phyloP scores from a whole-genome alignment of 495 filamentous ascomycete species.

The Penicilliopsis zonata region DNA sequence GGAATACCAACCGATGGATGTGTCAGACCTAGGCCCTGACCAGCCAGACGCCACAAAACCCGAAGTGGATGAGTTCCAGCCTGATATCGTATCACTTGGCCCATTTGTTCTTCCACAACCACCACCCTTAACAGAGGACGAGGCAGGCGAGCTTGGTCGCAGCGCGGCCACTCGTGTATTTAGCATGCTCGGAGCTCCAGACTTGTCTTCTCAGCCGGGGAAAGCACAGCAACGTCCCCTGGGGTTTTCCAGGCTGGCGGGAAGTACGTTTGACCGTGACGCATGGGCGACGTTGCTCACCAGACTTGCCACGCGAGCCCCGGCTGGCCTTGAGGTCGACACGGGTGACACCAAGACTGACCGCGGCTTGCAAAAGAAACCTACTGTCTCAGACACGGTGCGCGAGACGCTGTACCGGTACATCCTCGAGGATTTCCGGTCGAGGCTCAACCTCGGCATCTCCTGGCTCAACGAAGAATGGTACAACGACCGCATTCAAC shows the following conservation, averaged over 20 bases:
- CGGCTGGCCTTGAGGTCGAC: slow-evolving; percentile 49
- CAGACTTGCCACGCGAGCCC: slow-evolving; percentile 72
- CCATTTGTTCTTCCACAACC: slow-evolving; percentile 73
- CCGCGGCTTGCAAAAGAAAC: slow-evolving; percentile 6
- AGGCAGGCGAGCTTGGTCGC: slow-evolving; percentile 55
- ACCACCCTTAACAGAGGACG: slow-evolving; percentile 53
- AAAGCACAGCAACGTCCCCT: slow-evolving; percentile 25
- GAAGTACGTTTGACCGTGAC: slow-evolving; percentile 74
- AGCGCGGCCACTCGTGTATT: slow-evolving; percentile 66
- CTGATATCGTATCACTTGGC: slow-evolving; percentile 45
- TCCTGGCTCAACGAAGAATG: slow-evolving; percentile 95
- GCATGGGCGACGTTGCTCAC: slow-evolving; percentile 83
- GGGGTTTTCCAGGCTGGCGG: slow-evolving; percentile 76
- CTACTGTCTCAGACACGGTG: slow-evolving; percentile 50
- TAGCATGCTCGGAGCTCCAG: slow-evolving; percentile 55
- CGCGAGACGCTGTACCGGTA: slow-evolving; percentile 71
- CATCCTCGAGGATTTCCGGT: slow-evolving; percentile 81
- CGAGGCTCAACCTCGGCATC: slow-evolving; percentile 73
- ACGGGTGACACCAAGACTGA: slow-evolving; percentile 19
- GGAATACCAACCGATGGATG: slow-evolving; percentile 62
- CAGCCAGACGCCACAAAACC: slow-evolving; percentile 54
- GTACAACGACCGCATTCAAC: slow-evolving; percentile 76
- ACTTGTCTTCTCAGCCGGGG: slow-evolving; percentile 43
- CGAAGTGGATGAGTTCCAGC: slow-evolving; percentile 35
- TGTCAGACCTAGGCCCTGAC: slow-evolving; percentile 59